Percentiles rank a stretch among this genome's conserved stretches.
Evolutionary conservation across 2,329 filamentous ascomycete species (phyloP).

Genomic region (Alternaria alternata): DNA sequence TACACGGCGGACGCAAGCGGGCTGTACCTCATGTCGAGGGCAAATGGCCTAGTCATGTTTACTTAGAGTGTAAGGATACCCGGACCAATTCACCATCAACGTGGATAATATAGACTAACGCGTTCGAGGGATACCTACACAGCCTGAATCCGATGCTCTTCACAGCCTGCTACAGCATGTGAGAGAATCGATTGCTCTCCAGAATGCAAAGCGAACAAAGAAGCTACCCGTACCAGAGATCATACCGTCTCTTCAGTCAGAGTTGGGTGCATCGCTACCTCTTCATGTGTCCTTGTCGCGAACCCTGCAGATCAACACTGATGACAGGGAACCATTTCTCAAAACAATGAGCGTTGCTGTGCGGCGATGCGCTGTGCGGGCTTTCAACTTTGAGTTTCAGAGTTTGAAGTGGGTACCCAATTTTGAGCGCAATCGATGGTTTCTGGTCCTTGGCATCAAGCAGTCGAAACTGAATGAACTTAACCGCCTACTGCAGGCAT

Average conservation of each 20-base stretch:
- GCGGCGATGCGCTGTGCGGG: slow-evolving; percentile 56
- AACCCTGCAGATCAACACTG: slow-evolving; percentile 76
- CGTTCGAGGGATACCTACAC: slow-evolving; percentile 50
- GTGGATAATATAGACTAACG: slow-evolving; percentile 39
- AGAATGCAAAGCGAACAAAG: slow-evolving; percentile 32
- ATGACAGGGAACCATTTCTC: slow-evolving; percentile 75
- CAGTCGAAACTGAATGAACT: slow-evolving; percentile 48
- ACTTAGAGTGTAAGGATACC: slow-evolving; percentile 82
- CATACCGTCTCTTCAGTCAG: slow-evolving; percentile 76
- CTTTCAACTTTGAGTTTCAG: slow-evolving; percentile 59
- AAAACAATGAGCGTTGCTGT: slow-evolving; percentile 59
- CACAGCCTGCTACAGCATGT: slow-evolving; percentile 42
- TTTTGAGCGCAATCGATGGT: slow-evolving; percentile 75
- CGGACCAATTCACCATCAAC: background rate
- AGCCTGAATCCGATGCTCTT: slow-evolving; percentile 41
- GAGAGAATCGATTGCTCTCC: slow-evolving; percentile 23
- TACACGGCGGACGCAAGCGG: slow-evolving; percentile 86
- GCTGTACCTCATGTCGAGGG: slow-evolving; percentile 84
- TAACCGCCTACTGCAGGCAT: slow-evolving; percentile 66
- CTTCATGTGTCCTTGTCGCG: slow-evolving; percentile 92
- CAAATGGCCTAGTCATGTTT: slow-evolving; percentile 92
- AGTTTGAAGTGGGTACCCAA: slow-evolving; percentile 72
- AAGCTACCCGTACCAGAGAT: slow-evolving; percentile 54
- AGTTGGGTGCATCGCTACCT: slow-evolving; percentile 78
- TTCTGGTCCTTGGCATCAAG: slow-evolving; percentile 76